phyloP scores from a whole-genome alignment of 257 asterid genomes.

The Echites panduratus region DNA sequence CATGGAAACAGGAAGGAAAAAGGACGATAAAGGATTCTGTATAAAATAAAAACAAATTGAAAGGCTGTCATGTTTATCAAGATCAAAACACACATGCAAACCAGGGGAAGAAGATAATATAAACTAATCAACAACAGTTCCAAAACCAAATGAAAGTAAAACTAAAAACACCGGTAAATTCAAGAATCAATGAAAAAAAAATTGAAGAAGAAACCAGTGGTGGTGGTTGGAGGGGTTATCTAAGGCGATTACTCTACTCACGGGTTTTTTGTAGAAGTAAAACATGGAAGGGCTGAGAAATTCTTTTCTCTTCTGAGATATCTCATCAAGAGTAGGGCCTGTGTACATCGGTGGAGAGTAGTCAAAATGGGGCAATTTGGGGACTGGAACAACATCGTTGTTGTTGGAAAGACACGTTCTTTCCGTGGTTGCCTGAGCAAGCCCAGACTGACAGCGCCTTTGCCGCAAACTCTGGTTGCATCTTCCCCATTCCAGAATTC shows the following conservation, averaged over 20 bases:
- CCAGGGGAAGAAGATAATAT: constrained; percentile 6
- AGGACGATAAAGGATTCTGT: not conserved
- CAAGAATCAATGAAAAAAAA: not conserved
- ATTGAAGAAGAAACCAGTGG: not conserved
- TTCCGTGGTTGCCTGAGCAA: constrained; percentile 24
- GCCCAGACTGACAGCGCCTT: constrained; percentile 23
- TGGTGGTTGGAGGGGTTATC: not conserved
- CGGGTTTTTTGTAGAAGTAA: constrained; percentile 52
- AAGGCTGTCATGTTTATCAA: not conserved
- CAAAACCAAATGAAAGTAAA: not conserved
- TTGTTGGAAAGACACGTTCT: constrained; percentile 14
- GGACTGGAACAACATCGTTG: constrained; percentile 16
- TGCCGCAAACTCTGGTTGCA: constrained; percentile 18
- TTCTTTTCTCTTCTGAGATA: constrained; percentile 46
- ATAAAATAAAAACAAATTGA: not conserved
- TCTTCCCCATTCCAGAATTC: constrained; percentile 34
- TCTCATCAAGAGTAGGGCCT: constrained; percentile 51
- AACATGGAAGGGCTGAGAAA: constrained; percentile 75
- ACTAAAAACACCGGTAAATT: not conserved
- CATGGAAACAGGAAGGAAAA: not conserved
- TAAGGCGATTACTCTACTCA: constrained; percentile 25
- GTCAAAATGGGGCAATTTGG: constrained; percentile 46
- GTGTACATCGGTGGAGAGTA: constrained; percentile 49
- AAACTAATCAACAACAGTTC: not conserved
- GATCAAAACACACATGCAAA: not conserved